phyloP scores from a whole-genome alignment of 768 basidiomycete species.

The Amanita rubescens region DNA sequence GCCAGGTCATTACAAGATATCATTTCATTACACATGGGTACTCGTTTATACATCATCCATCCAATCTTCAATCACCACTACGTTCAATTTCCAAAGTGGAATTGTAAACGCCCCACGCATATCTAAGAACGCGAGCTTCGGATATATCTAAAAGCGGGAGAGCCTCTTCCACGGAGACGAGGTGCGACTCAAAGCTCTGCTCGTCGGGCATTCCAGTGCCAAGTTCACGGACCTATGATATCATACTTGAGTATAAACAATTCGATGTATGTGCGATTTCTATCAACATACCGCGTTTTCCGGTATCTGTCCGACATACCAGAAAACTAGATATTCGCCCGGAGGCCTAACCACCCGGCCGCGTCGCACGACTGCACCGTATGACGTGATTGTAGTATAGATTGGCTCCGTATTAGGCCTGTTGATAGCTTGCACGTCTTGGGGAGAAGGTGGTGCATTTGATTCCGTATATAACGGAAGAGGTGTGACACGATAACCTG shows the following conservation, averaged over 20 bases:
- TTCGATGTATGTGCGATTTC: neutral
- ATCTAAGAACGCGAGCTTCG: constrained; percentile 28
- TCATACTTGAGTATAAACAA: neutral
- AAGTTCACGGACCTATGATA: constrained; percentile 32
- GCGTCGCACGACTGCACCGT: constrained; percentile 13
- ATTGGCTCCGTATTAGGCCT: constrained; percentile 36
- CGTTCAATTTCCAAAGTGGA: constrained; percentile 12
- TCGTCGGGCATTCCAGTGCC: constrained; percentile 57
- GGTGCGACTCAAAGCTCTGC: constrained; percentile 34
- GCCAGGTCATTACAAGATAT: no score
- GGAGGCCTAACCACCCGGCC: constrained; percentile 15
- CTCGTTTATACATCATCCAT: neutral
- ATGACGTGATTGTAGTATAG: constrained; percentile 28
- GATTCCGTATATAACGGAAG: constrained; percentile 37
- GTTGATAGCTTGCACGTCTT: constrained; percentile 5
- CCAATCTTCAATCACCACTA: neutral
- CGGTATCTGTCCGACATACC: constrained; percentile 48
- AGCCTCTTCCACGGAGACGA: constrained; percentile 41
- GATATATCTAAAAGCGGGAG: constrained; percentile 18
- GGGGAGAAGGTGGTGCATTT: constrained; percentile 33
- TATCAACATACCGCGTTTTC: constrained; percentile 40
- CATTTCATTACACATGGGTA: neutral
- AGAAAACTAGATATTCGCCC: constrained; percentile 48
- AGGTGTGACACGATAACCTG: constrained; percentile 40
- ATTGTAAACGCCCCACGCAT: constrained; percentile 32